Base-by-base conservation (phyloP, 441 rosid species). In the Pelargonium cotyledonis region DNA sequence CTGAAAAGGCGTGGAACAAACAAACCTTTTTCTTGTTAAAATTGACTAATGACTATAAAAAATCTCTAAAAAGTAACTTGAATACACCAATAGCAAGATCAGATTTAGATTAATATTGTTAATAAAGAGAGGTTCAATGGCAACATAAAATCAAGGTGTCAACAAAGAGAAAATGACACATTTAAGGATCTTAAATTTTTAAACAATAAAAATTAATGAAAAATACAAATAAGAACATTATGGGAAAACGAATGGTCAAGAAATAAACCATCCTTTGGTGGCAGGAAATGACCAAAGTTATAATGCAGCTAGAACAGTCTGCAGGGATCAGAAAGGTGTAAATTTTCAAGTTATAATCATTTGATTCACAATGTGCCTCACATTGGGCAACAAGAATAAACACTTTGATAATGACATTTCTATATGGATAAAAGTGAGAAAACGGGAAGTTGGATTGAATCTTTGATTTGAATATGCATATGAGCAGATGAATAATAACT, bases 1-100 rank as follows among this genome's bases (percentile, higher is more conserved):
- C 99, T 95, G 86, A 72, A 80, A 79, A 62, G 0, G 58, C 58
- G 14, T 51, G 15, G 58, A n/a, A 4, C 19, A 51, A 1, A 51
- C 5, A 5, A 51, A 51, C 18, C 6, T 51, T 14, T 49, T n/a
- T n/a, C 6, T 5, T 14, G 58, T 29, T 29, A 51, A n/a, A 51
- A 51, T n/a, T 51, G n/a, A 51, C 15, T 51, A 2, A n/a, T n/a
- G 18, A 16, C 15, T 51, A 51, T n/a, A 51, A 16, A 51, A 14
- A 51, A 51, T 51, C 58, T 5, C 58, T 51, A 51, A 1, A 11
- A 51, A 51, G 58, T 51, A 4, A 51, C 58, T 51, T 51, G 58
- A 51, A 51, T 19, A 51, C 58, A 51, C 58, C 58, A 51, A 51
- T 11, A 51, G n/a, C n/a, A 51, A 51, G 19, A 51, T n/a, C 58